Evolutionary conservation across 2,329 filamentous ascomycete genomes (phyloP).

Genomic region (Xylariales sp.): DNA sequence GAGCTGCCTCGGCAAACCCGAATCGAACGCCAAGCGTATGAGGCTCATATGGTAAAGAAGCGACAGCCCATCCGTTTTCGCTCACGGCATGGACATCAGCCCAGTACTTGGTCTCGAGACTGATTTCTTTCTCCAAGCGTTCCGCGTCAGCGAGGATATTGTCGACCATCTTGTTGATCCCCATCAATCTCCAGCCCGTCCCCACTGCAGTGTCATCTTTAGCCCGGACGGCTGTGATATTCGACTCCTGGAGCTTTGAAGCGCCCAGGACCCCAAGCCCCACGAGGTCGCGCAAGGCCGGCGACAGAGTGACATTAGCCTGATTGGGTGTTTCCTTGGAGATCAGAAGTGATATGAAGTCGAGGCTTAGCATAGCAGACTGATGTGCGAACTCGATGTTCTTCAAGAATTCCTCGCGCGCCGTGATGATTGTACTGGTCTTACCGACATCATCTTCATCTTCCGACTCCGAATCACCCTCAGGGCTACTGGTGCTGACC

Average conservation of each 20-base stretch:
- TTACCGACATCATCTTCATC: conserved; percentile 38
- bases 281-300: conserved; percentile 62
- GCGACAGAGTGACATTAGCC: conserved; percentile 66
- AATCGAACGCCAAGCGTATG: conserved; percentile 80
- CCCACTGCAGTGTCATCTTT: conserved; percentile 54
- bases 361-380: conserved; percentile 65
- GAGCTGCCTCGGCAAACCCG: conserved; percentile 72
- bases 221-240: conserved; percentile 48
- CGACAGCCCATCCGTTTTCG: conserved; percentile 81
- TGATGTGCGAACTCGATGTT: conserved; percentile 56
- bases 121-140: conserved; percentile 71
- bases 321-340: conserved; percentile 75
- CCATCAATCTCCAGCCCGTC: conserved; percentile 73
- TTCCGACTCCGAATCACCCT: conserved; percentile 42
- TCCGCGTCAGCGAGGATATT: conserved; percentile 67
- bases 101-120: conserved; percentile 84
- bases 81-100: conserved; percentile 76
- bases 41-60: conserved; percentile 66
- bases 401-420: conserved; percentile 53
- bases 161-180: conserved; percentile 69
- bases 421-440: conserved; percentile 35
- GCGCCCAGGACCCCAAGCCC: conserved; percentile 71
- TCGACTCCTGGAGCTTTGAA: conserved; percentile 59
- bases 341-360: conserved; percentile 77
- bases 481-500: conserved; percentile 37